phyloP scores from a whole-genome alignment of 2,329 filamentous ascomycete genomes.

The Stachybotrys chlorohalonatus region DNA sequence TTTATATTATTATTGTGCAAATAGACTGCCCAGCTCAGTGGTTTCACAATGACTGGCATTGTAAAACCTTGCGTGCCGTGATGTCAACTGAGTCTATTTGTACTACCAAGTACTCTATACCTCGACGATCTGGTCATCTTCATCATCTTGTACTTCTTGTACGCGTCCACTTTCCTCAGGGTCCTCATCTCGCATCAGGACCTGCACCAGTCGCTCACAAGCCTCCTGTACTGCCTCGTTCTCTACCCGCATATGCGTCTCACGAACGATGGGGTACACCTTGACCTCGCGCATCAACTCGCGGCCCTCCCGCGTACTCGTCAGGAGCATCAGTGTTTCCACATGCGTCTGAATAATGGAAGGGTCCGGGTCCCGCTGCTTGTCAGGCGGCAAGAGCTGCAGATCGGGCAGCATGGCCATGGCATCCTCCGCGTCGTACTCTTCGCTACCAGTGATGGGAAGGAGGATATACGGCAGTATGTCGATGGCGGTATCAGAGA shows the following conservation, averaged over 20 bases:
- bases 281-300: conserved; percentile 67
- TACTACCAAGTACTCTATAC: conserved; percentile 25
- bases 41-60: neutral
- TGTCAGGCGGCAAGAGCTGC: conserved; percentile 82
- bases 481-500: conserved; percentile 65
- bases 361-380: conserved; percentile 69
- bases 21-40: too few species aligned
- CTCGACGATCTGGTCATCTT: conserved; percentile 46
- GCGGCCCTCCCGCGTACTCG: conserved; percentile 66
- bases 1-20: too few species aligned
- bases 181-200: conserved; percentile 73
- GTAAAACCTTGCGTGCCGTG: neutral
- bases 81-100: neutral
- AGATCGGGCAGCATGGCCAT: conserved; percentile 82
- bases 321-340: conserved; percentile 78
- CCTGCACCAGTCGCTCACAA: conserved; percentile 83
- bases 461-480: conserved; percentile 82
- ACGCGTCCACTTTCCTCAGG: conserved; percentile 30
- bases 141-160: conserved; percentile 36
- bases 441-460: conserved; percentile 79
- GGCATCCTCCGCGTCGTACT: conserved; percentile 80
- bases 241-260: conserved; percentile 70
- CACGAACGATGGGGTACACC: conserved; percentile 82
- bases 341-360: conserved; percentile 79
- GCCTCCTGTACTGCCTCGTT: conserved; percentile 75